Evolutionary conservation across 495 filamentous ascomycete genomes (phyloP).

Genomic region (Pyronema domesticum): DNA sequence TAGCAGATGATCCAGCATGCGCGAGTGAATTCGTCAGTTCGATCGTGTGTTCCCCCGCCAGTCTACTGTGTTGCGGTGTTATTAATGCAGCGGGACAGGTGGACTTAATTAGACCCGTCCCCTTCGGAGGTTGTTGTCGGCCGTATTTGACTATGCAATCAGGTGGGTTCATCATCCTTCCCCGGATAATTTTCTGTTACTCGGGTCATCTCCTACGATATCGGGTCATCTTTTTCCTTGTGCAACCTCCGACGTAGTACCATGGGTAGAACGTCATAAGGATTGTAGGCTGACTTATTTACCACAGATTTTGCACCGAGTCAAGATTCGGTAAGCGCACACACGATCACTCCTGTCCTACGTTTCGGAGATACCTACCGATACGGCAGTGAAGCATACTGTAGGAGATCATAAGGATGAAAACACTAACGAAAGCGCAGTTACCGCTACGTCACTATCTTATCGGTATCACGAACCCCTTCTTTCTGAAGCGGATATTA

Average conservation of each 20-base stretch:
- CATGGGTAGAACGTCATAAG: no score
- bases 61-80: not conserved
- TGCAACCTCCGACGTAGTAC: no score
- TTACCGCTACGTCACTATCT: constrained; percentile 22
- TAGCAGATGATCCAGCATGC: constrained; percentile 21
- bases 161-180: constrained; percentile 3
- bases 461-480: constrained; percentile 24
- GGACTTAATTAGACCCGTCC: constrained; percentile 4
- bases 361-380: no score
- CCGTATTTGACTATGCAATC: constrained; percentile 25
- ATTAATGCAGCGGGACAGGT: not conserved
- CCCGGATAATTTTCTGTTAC: not conserved
- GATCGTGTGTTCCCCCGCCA: constrained; percentile 1
- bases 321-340: constrained; percentile 11
- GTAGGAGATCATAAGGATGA: no score
- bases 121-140: constrained; percentile 22
- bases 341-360: not conserved
- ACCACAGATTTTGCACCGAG: constrained; percentile 19
- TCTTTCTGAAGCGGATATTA: constrained; percentile 21
- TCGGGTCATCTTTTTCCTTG: no score
- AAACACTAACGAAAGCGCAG: constrained; percentile 2
- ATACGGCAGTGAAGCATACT: no score
- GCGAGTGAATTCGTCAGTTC: constrained; percentile 24
- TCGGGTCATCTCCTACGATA: no score
- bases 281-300: not conserved